phyloP scores from a whole-genome alignment of 495 filamentous ascomycete species.

The Rusavskia elegans region DNA sequence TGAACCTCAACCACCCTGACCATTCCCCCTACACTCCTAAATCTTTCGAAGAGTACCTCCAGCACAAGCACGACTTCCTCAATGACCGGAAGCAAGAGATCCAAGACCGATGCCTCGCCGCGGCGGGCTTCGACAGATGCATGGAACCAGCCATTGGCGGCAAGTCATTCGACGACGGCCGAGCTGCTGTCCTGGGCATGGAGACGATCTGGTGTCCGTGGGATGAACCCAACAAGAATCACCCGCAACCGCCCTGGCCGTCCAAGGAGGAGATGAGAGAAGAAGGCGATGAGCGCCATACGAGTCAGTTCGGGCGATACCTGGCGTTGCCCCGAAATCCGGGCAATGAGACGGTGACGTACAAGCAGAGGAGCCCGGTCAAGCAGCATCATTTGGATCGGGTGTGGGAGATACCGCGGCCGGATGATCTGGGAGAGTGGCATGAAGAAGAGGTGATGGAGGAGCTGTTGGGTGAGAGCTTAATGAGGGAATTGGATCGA shows the following conservation, averaged over 20 bases:
- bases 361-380: slow-evolving; percentile 9
- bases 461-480: slow-evolving; percentile 2
- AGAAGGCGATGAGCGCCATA: slow-evolving; percentile 18
- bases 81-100: neutral
- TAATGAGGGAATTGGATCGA: slow-evolving; percentile 5
- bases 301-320: slow-evolving; percentile 15
- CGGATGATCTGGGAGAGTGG: neutral
- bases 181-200: slow-evolving; percentile 8
- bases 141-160: slow-evolving; percentile 3
- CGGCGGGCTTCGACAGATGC: too few species aligned
- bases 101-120: neutral
- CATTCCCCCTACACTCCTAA: slow-evolving; percentile 14
- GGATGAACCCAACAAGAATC: neutral
- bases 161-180: slow-evolving; percentile 8
- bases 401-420: slow-evolving; percentile 5
- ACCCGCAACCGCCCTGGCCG: slow-evolving; percentile 16
- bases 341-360: slow-evolving; percentile 17
- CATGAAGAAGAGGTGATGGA: slow-evolving; percentile 7
- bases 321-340: slow-evolving; percentile 16
- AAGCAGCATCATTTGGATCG: slow-evolving; percentile 4
- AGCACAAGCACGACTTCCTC: slow-evolving; percentile 4
- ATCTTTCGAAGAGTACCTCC: slow-evolving; percentile 12
- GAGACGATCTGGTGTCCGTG: slow-evolving; percentile 14
- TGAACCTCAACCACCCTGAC: slow-evolving; percentile 11
- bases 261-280: slow-evolving; percentile 16